phyloP scores from a whole-genome alignment of 805 yeast species.

The Priceomyces castillae region DNA sequence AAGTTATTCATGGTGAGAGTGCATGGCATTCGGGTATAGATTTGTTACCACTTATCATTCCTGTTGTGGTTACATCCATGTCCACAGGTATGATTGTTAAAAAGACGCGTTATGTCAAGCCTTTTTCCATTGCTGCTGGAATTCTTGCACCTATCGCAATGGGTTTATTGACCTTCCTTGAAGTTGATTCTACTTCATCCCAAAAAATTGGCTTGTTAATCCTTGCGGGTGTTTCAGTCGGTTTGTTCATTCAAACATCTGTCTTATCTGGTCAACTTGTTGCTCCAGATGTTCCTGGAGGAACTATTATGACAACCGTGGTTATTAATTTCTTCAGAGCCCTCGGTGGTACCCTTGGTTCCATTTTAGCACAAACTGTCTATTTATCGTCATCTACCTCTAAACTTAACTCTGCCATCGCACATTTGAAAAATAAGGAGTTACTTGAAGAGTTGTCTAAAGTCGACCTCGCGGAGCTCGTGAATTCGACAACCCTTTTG shows the following conservation, averaged over 20 bases:
- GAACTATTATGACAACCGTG: conserved; percentile 47
- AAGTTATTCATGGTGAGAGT: conserved; percentile 40
- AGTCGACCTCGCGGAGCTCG: conserved; percentile 14
- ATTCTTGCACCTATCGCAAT: conserved; percentile 39
- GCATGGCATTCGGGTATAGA: conserved; percentile 47
- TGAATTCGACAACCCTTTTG: conserved; percentile 14
- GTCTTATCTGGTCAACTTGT: conserved; percentile 45
- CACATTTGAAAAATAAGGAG: conserved; percentile 8
- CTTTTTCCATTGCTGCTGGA: conserved; percentile 35
- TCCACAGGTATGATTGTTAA: conserved; percentile 37
- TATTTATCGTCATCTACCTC: conserved; percentile 27
- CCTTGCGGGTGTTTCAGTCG: conserved; percentile 46
- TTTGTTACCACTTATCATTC: conserved; percentile 41
- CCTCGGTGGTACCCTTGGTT: conserved; percentile 45
- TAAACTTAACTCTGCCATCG: conserved; percentile 7
- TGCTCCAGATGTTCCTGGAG: conserved; percentile 52
- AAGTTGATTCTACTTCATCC: conserved; percentile 32
- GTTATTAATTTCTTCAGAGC: conserved; percentile 44
- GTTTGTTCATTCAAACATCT: conserved; percentile 46
- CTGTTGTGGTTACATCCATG: conserved; percentile 37
- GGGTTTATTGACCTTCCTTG: conserved; percentile 44
- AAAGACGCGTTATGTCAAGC: conserved; percentile 40
- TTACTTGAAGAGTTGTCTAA: conserved; percentile 18
- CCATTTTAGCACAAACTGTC: conserved; percentile 41
- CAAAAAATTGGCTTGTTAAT: conserved; percentile 46